Conservation (phyloP, 331 rosid genomes). For the Saraca asoca region DNA sequence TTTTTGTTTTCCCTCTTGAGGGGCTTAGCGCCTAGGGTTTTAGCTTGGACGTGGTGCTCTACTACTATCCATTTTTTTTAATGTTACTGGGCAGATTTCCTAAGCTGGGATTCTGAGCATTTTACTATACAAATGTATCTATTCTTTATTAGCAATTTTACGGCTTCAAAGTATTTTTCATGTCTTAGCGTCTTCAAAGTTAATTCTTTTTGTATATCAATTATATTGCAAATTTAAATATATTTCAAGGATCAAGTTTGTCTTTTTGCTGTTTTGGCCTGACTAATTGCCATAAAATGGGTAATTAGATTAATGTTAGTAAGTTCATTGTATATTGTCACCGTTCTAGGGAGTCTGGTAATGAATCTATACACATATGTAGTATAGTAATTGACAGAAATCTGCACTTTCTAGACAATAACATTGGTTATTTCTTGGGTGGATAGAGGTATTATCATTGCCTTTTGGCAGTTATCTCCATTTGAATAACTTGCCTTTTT, state of each 20-base stretch:
- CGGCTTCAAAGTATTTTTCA: not conserved
- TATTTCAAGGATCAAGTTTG: not conserved
- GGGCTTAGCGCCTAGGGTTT: constrained; percentile 36
- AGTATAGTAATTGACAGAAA: not conserved
- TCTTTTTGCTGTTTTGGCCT: too few relatives aligned
- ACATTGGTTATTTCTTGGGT: not conserved
- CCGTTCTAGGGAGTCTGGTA: not conserved
- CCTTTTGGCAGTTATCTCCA: not conserved
- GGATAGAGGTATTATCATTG: not conserved
- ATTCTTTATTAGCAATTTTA: not conserved
- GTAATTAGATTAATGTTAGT: too few relatives aligned
- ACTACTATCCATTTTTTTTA: not conserved
- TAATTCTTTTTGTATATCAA: not conserved
- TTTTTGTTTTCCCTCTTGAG: not conserved
- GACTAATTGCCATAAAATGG: not conserved
- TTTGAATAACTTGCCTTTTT: constrained; percentile 5
- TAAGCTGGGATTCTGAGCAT: not conserved
- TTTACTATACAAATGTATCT: not conserved
- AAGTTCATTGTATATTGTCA: not conserved
- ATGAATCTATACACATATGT: not conserved
- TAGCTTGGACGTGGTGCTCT: not conserved
- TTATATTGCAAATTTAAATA: not conserved
- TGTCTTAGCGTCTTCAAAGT: too few relatives aligned
- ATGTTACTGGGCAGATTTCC: not conserved
- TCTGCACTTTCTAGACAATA: not conserved